Base-by-base conservation (phyloP, 2,329 filamentous ascomycete species). In the Colletotrichum plurivorum region DNA sequence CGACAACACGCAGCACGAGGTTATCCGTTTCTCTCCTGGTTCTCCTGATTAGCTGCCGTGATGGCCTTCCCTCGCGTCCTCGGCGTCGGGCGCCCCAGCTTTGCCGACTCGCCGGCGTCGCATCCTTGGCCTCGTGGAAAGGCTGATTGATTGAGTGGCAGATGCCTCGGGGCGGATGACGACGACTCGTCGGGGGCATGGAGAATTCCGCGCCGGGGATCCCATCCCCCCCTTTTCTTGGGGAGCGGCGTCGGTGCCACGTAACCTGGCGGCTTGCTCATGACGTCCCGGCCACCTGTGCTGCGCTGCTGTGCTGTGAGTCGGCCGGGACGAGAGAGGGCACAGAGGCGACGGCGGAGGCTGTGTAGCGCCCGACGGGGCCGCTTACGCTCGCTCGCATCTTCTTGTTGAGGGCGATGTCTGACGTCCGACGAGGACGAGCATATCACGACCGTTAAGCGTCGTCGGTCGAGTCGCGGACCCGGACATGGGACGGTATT, bases 381-480 rank as follows among this genome's bases (percentile, higher is more conserved):
- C 45, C 45, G 45, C 18, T 48, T 48, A 48, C 18, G n/a, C 18
- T 48, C 31, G 31, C 31, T 36, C 31, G 31, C 31, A 36, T 36
- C 31, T 10, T 12, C 8, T 36, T 2, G 31, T n/a, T 13, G 41
- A 43, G 16, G 41, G 15, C 18, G 18, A 48, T 20, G 45, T 48
- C 45, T n/a, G n/a, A 22, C 45, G 45, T 36, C 31, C 15, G 45
- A 18, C 41, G 16, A 43, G 45, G 45, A 20, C 18, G 18, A 4
- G 9, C 8, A n/a, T n/a, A 48, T 20, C n/a, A 18, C n/a, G 16
- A 48, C 18, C 45, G 45, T 48, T 20, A 36, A 36, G 31, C 31
- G 45, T 48, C 45, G 45, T 48, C 16, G 45, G 45, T 48, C 45
- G 45, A 48, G 45, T 48, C 18, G 18, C 45, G 41, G 41, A 43